A percentile compares a stretch with the other conserved stretches of the same genome.
These are phyloP conservation scores for Saturnispora bothae DNA, from an alignment of 805 yeast species.

Conservation along the genomic window DNA sequence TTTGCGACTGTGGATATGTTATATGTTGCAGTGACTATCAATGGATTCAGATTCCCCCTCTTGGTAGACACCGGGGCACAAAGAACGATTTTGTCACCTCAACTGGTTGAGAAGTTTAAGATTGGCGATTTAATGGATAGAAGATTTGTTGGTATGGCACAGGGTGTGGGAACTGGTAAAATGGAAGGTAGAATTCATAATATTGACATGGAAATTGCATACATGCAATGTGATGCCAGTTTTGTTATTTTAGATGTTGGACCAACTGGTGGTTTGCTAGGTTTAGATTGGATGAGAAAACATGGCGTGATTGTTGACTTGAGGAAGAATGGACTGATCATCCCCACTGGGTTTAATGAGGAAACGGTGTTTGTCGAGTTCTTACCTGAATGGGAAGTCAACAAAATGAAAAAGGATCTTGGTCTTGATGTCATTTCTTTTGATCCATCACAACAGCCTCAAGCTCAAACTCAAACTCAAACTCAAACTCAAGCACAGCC, in stretches of 20 bases:
- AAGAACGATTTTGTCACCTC: slow-evolving; percentile 70
- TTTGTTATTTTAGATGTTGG: slow-evolving; percentile 63
- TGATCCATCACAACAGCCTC: not conserved
- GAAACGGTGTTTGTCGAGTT: slow-evolving; percentile 10
- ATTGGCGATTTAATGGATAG: slow-evolving; percentile 65
- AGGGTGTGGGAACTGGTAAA: slow-evolving; percentile 79
- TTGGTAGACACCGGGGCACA: slow-evolving; percentile 98
- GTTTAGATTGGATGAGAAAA: slow-evolving; percentile 84
- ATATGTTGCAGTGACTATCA: slow-evolving; percentile 66
- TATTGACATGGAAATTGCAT: slow-evolving; percentile 74
- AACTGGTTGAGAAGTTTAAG: slow-evolving; percentile 63
- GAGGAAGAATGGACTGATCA: slow-evolving; percentile 42
- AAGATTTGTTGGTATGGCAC: slow-evolving; percentile 71
- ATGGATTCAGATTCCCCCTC: slow-evolving; percentile 75
- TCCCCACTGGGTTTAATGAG: slow-evolving; percentile 37
- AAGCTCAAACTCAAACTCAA: not conserved
- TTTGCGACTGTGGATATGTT: slow-evolving; percentile 80
- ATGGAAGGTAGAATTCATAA: slow-evolving; percentile 82
- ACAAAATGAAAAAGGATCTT: slow-evolving; percentile 12
- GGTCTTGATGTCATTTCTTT: slow-evolving; percentile 13
- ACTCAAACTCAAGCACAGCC: not conserved
- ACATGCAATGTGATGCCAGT: slow-evolving; percentile 51
- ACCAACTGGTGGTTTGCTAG: slow-evolving; percentile 62
- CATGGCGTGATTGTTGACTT: slow-evolving; percentile 79
- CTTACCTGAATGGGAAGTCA: slow-evolving; percentile 16